These are phyloP conservation scores for Gonium pectorale DNA, from an alignment of 139 green algal species.

Conservation along the genomic window DNA sequence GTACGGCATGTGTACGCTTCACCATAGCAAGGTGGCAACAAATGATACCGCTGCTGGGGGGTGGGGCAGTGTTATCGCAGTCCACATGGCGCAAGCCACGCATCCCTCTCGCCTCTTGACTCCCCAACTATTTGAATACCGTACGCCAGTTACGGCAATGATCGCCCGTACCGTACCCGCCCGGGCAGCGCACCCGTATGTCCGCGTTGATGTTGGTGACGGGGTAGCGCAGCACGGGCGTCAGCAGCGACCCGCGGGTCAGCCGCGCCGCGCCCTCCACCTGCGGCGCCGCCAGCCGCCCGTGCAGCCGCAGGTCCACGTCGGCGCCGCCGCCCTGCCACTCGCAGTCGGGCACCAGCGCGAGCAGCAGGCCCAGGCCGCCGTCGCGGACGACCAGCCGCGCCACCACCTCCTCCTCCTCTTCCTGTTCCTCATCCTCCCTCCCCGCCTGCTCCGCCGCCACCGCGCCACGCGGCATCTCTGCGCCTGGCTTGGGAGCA, in stretches of 20 bases:
- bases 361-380: slow-evolving; percentile 86
- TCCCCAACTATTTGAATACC: too few species aligned
- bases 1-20: too few species aligned
- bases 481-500: background rate
- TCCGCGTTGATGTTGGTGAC: slow-evolving; percentile 46
- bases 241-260: slow-evolving; percentile 41
- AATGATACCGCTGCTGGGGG: too few species aligned
- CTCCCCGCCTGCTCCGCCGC: background rate
- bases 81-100: too few species aligned
- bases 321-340: slow-evolving; percentile 83
- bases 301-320: slow-evolving; percentile 69
- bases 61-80: too few species aligned
- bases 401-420: slow-evolving; percentile 29
- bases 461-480: background rate
- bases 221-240: slow-evolving; percentile 44
- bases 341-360: slow-evolving; percentile 72
- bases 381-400: slow-evolving; percentile 78
- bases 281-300: slow-evolving; percentile 54
- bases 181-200: slow-evolving; percentile 26
- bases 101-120: too few species aligned
- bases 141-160: too few species aligned
- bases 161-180: too few species aligned
- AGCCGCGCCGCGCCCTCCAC: slow-evolving; percentile 61
- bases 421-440: background rate
- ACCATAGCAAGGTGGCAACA: too few species aligned